A percentile compares a stretch with the other conserved stretches of the same genome.
Evolutionary conservation across 2,329 filamentous ascomycete species (phyloP).

Genomic region (Rugonectria rugulosa): DNA sequence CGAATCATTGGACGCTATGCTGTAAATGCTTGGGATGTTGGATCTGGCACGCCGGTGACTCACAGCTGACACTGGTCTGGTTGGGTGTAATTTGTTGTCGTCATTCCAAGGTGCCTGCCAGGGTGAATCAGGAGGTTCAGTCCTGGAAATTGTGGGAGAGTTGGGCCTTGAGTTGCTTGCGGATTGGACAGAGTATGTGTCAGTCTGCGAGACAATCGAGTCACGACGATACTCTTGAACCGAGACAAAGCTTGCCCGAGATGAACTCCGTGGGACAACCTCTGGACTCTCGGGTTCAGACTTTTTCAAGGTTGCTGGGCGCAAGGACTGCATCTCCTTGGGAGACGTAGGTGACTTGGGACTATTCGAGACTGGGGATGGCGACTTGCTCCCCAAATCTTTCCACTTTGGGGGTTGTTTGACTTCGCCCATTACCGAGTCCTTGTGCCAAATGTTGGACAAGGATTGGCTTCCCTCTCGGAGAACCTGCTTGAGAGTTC

Average conservation of each 20-base stretch:
- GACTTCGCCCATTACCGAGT: constrained; percentile 42
- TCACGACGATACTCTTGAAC: constrained; percentile 59
- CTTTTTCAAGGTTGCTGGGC: constrained; percentile 14
- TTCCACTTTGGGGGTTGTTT: constrained; percentile 40
- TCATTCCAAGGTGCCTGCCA: constrained; percentile 28
- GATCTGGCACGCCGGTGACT: constrained; percentile 37
- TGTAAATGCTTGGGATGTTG: constrained; percentile 65
- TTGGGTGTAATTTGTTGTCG: constrained; percentile 20
- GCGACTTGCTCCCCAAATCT: constrained; percentile 15
- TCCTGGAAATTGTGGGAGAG: constrained; percentile 49
- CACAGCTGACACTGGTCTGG: constrained; percentile 33
- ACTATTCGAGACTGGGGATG: constrained; percentile 17
- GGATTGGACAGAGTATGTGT: constrained; percentile 61
- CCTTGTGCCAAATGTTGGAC: constrained; percentile 58
- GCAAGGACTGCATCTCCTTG: constrained; percentile 12
- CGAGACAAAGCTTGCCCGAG: constrained; percentile 58
- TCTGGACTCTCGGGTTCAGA: constrained; percentile 35
- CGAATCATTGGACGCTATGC: constrained; percentile 63
- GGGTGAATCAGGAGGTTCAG: constrained; percentile 37
- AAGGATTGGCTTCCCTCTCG: constrained; percentile 57
- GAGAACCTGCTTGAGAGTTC: constrained; percentile 58
- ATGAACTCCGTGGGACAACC: constrained; percentile 49
- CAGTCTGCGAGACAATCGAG: constrained; percentile 64
- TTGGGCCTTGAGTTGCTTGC: constrained; percentile 52
- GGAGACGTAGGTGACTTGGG: constrained; percentile 15